phyloP scores from a whole-genome alignment of 306 rosid genomes.

The Cucurbita maxima region DNA sequence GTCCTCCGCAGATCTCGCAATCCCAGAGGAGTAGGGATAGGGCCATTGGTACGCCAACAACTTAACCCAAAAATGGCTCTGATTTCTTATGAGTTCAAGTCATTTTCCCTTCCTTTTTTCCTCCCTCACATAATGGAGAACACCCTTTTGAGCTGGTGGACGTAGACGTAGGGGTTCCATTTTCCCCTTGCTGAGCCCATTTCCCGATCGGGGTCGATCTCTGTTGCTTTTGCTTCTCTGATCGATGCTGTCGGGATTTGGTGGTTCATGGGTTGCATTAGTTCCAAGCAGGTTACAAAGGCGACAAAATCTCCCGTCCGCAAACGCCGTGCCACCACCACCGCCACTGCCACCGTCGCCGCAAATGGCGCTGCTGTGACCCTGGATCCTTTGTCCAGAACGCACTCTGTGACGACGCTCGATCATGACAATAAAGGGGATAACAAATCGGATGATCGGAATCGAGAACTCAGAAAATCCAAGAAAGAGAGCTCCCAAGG shows the following conservation, averaged over 20 bases:
- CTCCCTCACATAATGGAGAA: slow-evolving; percentile 2
- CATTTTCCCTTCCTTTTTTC: neutral
- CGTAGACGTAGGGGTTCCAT: slow-evolving; percentile 33
- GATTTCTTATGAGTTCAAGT: neutral
- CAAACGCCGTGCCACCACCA: neutral
- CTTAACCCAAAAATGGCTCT: slow-evolving; percentile 2
- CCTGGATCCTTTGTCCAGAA: slow-evolving; percentile 6
- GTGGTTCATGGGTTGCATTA: slow-evolving; percentile 79
- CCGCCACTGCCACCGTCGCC: neutral
- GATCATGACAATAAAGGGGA: slow-evolving; percentile 14
- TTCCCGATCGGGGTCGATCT: slow-evolving; percentile 22
- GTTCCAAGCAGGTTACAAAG: slow-evolving; percentile 36
- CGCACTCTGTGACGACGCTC: slow-evolving; percentile 1
- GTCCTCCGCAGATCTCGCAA: slow-evolving; percentile 30
- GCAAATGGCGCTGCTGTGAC: slow-evolving; percentile 17
- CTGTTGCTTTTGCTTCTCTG: neutral
- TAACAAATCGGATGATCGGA: slow-evolving; percentile 20
- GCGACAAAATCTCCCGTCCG: slow-evolving; percentile 10
- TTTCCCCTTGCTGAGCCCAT: slow-evolving; percentile 15
- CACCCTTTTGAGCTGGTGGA: slow-evolving; percentile 19
- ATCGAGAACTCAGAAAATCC: slow-evolving; percentile 21
- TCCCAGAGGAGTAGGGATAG: slow-evolving; percentile 4
- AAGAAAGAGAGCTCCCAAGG: slow-evolving; percentile 28
- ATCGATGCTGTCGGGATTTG: slow-evolving; percentile 28
- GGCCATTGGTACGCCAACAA: neutral